Percentiles rank a stretch among this genome's conserved stretches.
Conservation (phyloP, 257 asterid species). For the Apocynum venetum region DNA sequence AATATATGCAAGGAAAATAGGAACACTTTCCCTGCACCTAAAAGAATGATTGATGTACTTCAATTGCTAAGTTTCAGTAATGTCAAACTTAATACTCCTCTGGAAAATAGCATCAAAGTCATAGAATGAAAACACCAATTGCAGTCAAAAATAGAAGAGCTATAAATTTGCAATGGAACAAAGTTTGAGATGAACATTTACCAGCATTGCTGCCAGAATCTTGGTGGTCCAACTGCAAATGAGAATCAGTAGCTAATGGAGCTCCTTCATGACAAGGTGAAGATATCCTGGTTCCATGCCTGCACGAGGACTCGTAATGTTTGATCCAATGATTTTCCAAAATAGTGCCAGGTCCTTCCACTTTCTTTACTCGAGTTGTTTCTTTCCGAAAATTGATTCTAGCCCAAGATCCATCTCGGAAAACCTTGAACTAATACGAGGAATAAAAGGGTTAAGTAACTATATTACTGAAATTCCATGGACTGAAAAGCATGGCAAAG, state of each 20-base stretch:
- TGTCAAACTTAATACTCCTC: background rate
- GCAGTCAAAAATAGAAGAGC: background rate
- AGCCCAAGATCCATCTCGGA: conserved; percentile 53
- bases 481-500: background rate
- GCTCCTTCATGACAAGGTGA: conserved; percentile 19
- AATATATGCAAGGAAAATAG: background rate
- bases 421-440: conserved; percentile 49
- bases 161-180: background rate
- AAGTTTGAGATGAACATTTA: conserved; percentile 13
- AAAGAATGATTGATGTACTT: background rate
- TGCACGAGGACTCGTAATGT: conserved; percentile 35
- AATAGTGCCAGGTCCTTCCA: conserved; percentile 28
- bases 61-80: background rate
- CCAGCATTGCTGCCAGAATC: conserved; percentile 44
- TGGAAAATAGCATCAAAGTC: background rate
- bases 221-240: conserved; percentile 19
- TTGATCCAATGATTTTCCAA: conserved; percentile 50
- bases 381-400: conserved; percentile 43
- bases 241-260: conserved; percentile 9
- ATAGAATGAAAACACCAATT: background rate
- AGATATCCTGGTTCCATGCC: conserved; percentile 27
- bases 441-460: conserved; percentile 2
- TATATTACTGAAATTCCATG: background rate
- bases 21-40: background rate
- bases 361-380: conserved; percentile 21